These are phyloP conservation scores for Fusarium sp. DNA, from an alignment of 2,329 filamentous ascomycete species.

Conservation along the genomic window DNA sequence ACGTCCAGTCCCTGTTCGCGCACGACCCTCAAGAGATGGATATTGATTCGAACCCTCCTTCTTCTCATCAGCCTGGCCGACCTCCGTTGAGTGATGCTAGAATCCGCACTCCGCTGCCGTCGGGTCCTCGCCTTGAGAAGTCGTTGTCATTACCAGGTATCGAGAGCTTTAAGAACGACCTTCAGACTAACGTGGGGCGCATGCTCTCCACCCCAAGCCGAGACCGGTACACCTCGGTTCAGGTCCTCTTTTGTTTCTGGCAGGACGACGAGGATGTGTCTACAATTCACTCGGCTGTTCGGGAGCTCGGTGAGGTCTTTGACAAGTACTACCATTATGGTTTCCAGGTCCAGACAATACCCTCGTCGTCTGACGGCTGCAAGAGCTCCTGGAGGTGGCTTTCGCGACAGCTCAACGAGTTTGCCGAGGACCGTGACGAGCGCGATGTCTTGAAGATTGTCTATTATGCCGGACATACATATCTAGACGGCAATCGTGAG, in stretches of 20 bases:
- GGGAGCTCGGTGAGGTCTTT: conserved; percentile 64
- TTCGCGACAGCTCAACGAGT: conserved; percentile 62
- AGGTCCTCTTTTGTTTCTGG: conserved; percentile 68
- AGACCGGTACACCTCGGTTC: conserved; percentile 65
- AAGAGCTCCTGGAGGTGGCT: conserved; percentile 67
- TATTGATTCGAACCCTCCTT: conserved; percentile 56
- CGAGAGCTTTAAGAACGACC: conserved; percentile 63
- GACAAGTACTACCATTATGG: conserved; percentile 65
- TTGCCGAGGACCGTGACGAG: conserved; percentile 65
- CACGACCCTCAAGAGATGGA: conserved; percentile 68
- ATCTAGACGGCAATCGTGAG: conserved; percentile 66
- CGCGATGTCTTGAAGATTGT: conserved; percentile 70
- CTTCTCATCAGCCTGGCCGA: conserved; percentile 52
- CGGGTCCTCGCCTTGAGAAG: conserved; percentile 67
- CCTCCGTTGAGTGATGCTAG: conserved; percentile 60
- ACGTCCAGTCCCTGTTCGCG: conserved; percentile 54
- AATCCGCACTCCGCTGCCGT: conserved; percentile 67
- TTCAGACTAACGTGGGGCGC: conserved; percentile 63
- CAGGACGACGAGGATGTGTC: conserved; percentile 63
- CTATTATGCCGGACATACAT: conserved; percentile 68
- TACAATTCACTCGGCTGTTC: conserved; percentile 55
- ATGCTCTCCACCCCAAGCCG: conserved; percentile 64
- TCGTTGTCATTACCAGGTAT: conserved; percentile 62
- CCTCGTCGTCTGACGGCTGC: conserved; percentile 59
- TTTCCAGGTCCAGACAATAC: conserved; percentile 62